Base-by-base conservation (phyloP, 2,329 filamentous ascomycete genomes). In the Aspergillus carbonarius region DNA sequence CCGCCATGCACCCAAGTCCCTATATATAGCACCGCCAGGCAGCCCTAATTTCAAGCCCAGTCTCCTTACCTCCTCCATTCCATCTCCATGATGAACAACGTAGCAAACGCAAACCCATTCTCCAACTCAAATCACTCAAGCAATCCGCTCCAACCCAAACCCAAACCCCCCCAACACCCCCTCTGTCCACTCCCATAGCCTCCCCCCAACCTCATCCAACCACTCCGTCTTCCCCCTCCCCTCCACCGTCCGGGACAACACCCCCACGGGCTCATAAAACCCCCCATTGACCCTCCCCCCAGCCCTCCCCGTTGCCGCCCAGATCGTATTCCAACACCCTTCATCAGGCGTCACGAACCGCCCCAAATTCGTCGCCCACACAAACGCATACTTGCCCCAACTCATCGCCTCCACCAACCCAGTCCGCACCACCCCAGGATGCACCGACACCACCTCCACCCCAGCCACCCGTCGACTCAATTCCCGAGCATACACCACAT, bases 371-470 rank as follows among this genome's bases (percentile, higher is more conserved):
- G 47, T 56, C 9, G 32, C 35, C 40, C 63, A 60, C 8, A 63
- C 48, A 13, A 64, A 27, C 12, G 32, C 54, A n/a, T 47, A 58
- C n/a, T 66, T 52, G 5, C 46, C 44, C 7, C 58, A 35, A 1
- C 27, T 32, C 55, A 69, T 55, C 1, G 55, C 63, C 10, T 66
- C 63, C 4, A 74, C 62, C 5, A 81, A 54, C 1, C 66, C 68
- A 0, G 78, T 81, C 3, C 64, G 60, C 27, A 79, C 75, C 4
- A 75, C 67, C 2, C 78, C 79, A 0, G 79, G 80, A 56, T 80
- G 75, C 1, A 81, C 59, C 0, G 74, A 63, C 3, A 78, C 30
- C 8, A 32, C 30, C 30, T 10, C 30, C 69, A 7, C 67, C 64
- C 1, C 68, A 72, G 20, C 81, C 70, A 7, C 65, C 59, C 0